Evolutionary conservation across 345 rosid genomes (phyloP).

Genomic region (Heritiera littoralis): DNA sequence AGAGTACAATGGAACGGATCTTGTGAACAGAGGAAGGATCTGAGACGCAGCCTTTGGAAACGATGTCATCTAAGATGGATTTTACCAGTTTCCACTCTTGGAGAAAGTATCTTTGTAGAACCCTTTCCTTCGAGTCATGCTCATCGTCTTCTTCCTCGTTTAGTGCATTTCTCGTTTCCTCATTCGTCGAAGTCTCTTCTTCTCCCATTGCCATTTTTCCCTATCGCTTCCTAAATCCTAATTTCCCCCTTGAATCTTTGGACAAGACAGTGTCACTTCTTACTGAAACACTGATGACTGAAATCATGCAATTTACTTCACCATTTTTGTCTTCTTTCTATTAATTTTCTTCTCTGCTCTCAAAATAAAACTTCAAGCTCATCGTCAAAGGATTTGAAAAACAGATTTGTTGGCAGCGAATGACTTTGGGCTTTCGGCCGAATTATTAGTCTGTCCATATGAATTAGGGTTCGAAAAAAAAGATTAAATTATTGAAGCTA

Average conservation of each 20-base stretch:
- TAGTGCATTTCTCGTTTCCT: constrained; percentile 17
- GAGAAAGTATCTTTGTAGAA: constrained; percentile 76
- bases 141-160: constrained; percentile 65
- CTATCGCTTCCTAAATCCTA: not conserved
- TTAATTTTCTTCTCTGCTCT: too few species aligned
- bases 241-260: not conserved
- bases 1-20: constrained; percentile 77
- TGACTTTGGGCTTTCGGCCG: too few species aligned
- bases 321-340: too few species aligned
- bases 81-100: constrained; percentile 86
- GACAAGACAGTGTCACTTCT: not conserved
- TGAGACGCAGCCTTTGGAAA: constrained; percentile 60
- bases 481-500: too few species aligned
- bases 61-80: constrained; percentile 65
- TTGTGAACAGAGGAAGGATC: constrained; percentile 63
- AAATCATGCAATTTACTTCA: too few species aligned
- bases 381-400: too few species aligned
- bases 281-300: too few species aligned
- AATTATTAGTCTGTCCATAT: too few species aligned
- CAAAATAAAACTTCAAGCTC: too few species aligned
- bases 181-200: constrained; percentile 27
- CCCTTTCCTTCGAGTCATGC: constrained; percentile 67
- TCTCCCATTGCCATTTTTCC: constrained; percentile 35
- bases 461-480: too few species aligned
- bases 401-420: too few species aligned